A percentile compares a stretch with the other conserved stretches of the same genome.
Conservation (phyloP, 495 filamentous ascomycete species). For the Trichocladium uniseriatum region DNA sequence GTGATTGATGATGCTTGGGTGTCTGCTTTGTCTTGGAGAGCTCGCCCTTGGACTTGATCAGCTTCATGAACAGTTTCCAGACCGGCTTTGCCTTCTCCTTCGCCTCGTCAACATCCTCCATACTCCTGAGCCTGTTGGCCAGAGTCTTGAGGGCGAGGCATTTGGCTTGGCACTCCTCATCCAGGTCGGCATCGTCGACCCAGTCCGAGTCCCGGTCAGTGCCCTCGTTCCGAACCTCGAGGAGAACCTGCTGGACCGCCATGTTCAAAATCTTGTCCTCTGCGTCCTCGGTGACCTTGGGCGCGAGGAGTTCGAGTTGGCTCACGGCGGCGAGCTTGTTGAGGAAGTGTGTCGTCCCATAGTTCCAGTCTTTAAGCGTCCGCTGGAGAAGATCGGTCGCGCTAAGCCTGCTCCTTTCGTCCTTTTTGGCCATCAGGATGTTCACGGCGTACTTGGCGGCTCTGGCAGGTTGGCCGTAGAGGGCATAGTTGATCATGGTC, state of each 20-base stretch:
- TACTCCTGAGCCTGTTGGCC: slow-evolving; percentile 73
- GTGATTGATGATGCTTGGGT: slow-evolving; percentile 61
- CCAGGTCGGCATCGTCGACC: slow-evolving; percentile 58
- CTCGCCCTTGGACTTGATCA: slow-evolving; percentile 69
- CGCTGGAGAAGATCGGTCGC: slow-evolving; percentile 73
- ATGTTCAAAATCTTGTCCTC: slow-evolving; percentile 72
- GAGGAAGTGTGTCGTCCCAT: slow-evolving; percentile 67
- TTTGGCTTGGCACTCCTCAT: slow-evolving; percentile 78
- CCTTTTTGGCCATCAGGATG: slow-evolving; percentile 71
- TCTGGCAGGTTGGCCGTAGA: slow-evolving; percentile 69
- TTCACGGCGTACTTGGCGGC: slow-evolving; percentile 90
- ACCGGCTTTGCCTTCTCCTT: slow-evolving; percentile 57
- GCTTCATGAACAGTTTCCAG: slow-evolving; percentile 65
- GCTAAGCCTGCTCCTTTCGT: slow-evolving; percentile 71
- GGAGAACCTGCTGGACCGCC: slow-evolving; percentile 63
- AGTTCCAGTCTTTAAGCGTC: slow-evolving; percentile 66
- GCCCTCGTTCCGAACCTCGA: slow-evolving; percentile 52
- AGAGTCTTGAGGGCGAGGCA: slow-evolving; percentile 80
- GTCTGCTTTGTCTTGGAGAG: slow-evolving; percentile 64
- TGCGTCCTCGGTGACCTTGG: slow-evolving; percentile 61
- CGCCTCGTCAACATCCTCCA: slow-evolving; percentile 49
- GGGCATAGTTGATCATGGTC: slow-evolving; percentile 67
- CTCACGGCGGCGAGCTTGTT: slow-evolving; percentile 73
- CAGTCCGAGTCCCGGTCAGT: slow-evolving; percentile 47
- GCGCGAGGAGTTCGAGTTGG: slow-evolving; percentile 72